Evolutionary conservation across 1,139 yeast genomes (phyloP).

Genomic region (Kurtzmaniella quercitrusa): DNA sequence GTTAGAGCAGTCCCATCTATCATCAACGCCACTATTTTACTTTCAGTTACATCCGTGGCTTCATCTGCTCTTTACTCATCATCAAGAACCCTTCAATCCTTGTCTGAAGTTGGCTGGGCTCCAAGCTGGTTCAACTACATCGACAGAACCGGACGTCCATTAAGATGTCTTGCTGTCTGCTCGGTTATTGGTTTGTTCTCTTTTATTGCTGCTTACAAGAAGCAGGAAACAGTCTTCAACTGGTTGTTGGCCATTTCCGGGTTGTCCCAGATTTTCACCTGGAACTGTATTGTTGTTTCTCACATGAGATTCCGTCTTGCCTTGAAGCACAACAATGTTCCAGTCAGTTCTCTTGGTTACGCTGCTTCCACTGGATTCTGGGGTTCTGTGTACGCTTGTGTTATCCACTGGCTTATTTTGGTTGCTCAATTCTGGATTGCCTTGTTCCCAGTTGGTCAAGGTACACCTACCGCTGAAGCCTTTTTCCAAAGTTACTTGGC

Average conservation of each 20-base stretch:
- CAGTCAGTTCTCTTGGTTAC: conserved; percentile 25
- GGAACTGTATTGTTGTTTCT: conserved; percentile 30
- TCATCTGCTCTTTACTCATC: conserved; percentile 33
- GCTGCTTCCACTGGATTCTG: conserved; percentile 30
- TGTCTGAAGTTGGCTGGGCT: conserved; percentile 32
- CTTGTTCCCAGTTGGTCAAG: conserved; percentile 30
- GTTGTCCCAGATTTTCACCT: conserved; percentile 37
- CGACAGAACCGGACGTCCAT: conserved; percentile 29
- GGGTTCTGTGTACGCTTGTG: conserved; percentile 31
- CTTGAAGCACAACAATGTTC: conserved; percentile 24
- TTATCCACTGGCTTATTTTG: conserved; percentile 26
- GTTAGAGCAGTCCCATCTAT: conserved; percentile 30
- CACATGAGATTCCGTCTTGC: conserved; percentile 31
- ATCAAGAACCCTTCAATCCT: conserved; percentile 30
- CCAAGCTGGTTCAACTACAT: conserved; percentile 26
- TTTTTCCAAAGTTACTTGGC: conserved; percentile 39
- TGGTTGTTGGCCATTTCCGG: conserved; percentile 42
- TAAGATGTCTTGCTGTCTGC: conserved; percentile 23
- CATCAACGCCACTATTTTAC: conserved; percentile 29
- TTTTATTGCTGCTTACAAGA: conserved; percentile 26
- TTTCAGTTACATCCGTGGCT: conserved; percentile 33
- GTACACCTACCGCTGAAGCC: conserved; percentile 24
- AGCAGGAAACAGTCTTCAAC: conserved; percentile 32
- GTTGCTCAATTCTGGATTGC: conserved; percentile 41
- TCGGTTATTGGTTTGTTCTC: conserved; percentile 21